Conservation (phyloP, 2,329 filamentous ascomycete species). For the Aureobasidium lini region DNA sequence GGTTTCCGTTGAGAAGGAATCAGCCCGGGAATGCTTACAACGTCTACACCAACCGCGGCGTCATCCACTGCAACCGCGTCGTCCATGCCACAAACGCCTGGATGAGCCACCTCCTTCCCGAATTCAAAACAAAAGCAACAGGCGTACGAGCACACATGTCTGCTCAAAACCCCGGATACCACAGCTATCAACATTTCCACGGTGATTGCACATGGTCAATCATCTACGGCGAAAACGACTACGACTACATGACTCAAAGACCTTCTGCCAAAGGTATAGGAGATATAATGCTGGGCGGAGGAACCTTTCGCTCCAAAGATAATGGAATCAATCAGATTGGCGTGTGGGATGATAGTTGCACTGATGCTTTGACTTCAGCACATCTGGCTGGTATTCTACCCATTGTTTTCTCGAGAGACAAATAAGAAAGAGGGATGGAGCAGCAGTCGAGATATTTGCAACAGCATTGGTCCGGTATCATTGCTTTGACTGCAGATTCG, state of each 20-base stretch:
- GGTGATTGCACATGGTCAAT: background rate
- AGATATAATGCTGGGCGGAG: background rate
- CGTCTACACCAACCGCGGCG: slow-evolving; percentile 17
- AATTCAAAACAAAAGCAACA: slow-evolving; percentile 15
- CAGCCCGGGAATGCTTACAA: slow-evolving; percentile 22
- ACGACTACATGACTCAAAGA: background rate
- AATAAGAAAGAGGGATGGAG: background rate
- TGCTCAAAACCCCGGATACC: background rate
- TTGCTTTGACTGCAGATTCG: background rate
- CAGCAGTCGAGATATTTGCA: background rate
- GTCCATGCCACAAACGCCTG: slow-evolving; percentile 21
- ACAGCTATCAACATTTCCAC: background rate
- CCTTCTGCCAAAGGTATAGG: background rate
- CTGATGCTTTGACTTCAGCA: background rate
- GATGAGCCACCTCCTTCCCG: slow-evolving; percentile 20
- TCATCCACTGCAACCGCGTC: slow-evolving; percentile 16
- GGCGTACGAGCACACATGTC: slow-evolving; percentile 1
- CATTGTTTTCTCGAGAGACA: background rate
- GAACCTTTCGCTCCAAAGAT: background rate
- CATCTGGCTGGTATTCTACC: background rate
- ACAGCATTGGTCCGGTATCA: slow-evolving; percentile 1
- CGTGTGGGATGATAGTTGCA: background rate
- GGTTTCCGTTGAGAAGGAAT: slow-evolving; percentile 19
- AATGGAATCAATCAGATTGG: background rate
- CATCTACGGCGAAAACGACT: background rate